These are phyloP conservation scores for Trypanosoma platydactyli DNA, from an alignment of 208 protist species.

Conservation along the genomic window DNA sequence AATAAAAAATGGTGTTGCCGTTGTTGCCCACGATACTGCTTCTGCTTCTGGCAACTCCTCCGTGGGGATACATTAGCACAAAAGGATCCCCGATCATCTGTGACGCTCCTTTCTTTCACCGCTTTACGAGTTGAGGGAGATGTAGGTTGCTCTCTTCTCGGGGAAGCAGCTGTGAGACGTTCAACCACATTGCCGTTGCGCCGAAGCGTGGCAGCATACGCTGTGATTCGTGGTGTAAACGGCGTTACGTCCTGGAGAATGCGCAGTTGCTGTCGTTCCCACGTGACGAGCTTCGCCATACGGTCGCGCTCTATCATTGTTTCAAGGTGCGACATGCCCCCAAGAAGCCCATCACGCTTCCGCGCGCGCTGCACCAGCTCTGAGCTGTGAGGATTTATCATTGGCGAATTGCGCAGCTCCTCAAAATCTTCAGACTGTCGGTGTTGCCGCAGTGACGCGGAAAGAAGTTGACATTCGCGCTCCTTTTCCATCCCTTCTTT, in stretches of 20 bases:
- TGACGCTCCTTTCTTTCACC: too few relatives aligned
- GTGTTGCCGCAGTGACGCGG: conserved; percentile 4
- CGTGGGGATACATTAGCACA: too few relatives aligned
- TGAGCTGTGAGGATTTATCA: conserved; percentile 24
- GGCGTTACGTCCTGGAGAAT: not conserved
- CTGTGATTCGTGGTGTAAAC: conserved; percentile 31
- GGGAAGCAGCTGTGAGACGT: conserved; percentile 17
- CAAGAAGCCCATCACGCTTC: not conserved
- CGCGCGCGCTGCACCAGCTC: conserved; percentile 9
- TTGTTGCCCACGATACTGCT: too few relatives aligned
- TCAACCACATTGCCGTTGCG: conserved; percentile 16
- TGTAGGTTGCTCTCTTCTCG: too few relatives aligned
- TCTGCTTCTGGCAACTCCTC: too few relatives aligned
- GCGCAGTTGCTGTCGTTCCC: conserved; percentile 23
- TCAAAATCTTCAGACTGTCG: not conserved
- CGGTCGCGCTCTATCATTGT: conserved; percentile 20
- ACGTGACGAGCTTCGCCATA: conserved; percentile 16
- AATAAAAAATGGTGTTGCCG: conserved; percentile 4
- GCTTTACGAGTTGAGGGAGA: too few relatives aligned
- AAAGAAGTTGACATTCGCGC: not conserved
- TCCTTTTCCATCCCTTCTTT: not conserved
- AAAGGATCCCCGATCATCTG: too few relatives aligned
- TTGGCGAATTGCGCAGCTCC: conserved; percentile 6
- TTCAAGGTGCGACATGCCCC: conserved; percentile 8
- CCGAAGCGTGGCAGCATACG: conserved; percentile 29